These are phyloP conservation scores for Lipomyces mesembrius DNA, from an alignment of 805 yeast species.

Conservation along the genomic window DNA sequence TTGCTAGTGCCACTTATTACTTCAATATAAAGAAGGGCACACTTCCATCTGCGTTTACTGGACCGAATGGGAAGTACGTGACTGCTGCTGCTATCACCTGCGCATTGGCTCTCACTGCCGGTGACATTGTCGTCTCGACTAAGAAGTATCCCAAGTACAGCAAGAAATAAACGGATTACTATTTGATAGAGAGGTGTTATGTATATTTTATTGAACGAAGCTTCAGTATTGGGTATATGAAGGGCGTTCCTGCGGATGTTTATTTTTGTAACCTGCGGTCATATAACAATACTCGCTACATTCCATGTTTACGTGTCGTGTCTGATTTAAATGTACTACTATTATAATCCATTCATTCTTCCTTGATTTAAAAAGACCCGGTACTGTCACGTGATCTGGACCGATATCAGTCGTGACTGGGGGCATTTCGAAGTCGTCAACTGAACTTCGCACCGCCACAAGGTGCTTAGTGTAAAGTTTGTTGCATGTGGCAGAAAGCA, in stretches of 20 bases:
- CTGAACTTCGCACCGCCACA: too few relatives aligned
- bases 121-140: slow-evolving; percentile 16
- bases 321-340: not conserved
- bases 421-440: too few relatives aligned
- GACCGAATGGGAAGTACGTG: slow-evolving; percentile 7
- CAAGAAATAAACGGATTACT: slow-evolving; percentile 1
- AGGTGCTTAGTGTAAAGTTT: too few relatives aligned
- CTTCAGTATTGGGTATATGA: not conserved
- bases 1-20: not conserved
- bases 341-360: not conserved
- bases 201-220: not conserved
- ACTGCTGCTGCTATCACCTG: slow-evolving; percentile 12
- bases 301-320: not conserved
- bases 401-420: too few relatives aligned
- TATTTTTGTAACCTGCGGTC: not conserved
- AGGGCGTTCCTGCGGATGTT: not conserved
- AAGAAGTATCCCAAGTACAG: slow-evolving; percentile 18
- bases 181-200: not conserved
- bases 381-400: too few relatives aligned
- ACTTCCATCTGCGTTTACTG: slow-evolving; percentile 12
- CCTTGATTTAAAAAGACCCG: too few relatives aligned
- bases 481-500: too few relatives aligned
- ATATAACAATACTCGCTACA: not conserved
- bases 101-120: slow-evolving; percentile 13
- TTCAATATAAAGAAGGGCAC: not conserved